Conservation (phyloP, 345 rosid species). For the Clarkia xantiana region DNA sequence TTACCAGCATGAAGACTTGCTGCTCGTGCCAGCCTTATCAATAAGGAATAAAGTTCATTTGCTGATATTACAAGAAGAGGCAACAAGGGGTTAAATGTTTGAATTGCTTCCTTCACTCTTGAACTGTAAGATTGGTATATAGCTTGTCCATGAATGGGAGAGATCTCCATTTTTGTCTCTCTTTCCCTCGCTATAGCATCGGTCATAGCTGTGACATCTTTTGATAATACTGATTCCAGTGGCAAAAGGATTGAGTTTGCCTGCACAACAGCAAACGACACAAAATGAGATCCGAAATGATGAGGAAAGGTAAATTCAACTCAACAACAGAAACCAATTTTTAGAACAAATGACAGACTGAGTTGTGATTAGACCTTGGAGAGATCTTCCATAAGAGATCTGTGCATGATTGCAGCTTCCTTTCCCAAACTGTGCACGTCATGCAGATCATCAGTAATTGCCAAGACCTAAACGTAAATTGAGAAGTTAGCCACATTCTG, state of each 20-base stretch:
- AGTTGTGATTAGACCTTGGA: slow-evolving; percentile 42
- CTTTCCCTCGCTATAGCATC: slow-evolving; percentile 61
- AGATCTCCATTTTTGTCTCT: slow-evolving; percentile 69
- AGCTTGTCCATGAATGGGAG: slow-evolving; percentile 80
- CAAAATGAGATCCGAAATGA: slow-evolving; percentile 6
- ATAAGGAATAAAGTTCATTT: slow-evolving; percentile 45
- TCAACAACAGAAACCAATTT: slow-evolving; percentile 5
- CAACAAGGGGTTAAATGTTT: slow-evolving; percentile 43
- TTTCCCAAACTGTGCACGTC: slow-evolving; percentile 76
- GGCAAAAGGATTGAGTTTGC: slow-evolving; percentile 71
- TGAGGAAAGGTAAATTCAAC: background rate
- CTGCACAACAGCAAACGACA: slow-evolving; percentile 20
- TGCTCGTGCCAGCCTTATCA: slow-evolving; percentile 63
- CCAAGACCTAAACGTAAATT: slow-evolving; percentile 49
- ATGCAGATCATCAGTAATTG: slow-evolving; percentile 79
- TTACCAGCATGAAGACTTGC: slow-evolving; percentile 85
- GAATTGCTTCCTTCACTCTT: slow-evolving; percentile 63
- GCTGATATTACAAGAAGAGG: slow-evolving; percentile 44
- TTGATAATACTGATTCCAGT: slow-evolving; percentile 55
- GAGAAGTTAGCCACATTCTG: slow-evolving; percentile 2
- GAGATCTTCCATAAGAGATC: slow-evolving; percentile 65
- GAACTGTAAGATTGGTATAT: slow-evolving; percentile 71
- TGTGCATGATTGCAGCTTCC: slow-evolving; percentile 65
- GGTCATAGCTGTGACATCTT: slow-evolving; percentile 77
- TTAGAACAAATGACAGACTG: slow-evolving; percentile 6